These are phyloP conservation scores for Xylogone sp. DNA, from an alignment of 2,329 filamentous ascomycete genomes.

Conservation along the genomic window DNA sequence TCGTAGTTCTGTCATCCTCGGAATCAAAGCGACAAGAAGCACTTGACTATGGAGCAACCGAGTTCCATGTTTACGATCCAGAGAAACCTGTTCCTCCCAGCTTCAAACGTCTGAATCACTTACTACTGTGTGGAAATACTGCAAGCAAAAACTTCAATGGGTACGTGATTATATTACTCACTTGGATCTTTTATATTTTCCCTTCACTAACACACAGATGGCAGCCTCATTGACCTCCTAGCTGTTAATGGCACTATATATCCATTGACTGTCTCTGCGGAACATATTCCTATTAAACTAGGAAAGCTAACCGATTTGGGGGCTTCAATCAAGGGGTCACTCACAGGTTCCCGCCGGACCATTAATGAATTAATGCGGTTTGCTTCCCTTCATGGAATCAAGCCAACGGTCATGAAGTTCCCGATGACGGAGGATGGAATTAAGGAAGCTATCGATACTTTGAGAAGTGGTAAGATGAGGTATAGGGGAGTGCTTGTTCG, in stretches of 20 bases:
- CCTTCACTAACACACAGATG: not conserved
- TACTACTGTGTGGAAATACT: constrained; percentile 36
- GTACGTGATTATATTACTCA: constrained; percentile 25
- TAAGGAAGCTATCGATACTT: constrained; percentile 52
- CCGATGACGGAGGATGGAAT: constrained; percentile 48
- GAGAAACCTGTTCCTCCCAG: constrained; percentile 43
- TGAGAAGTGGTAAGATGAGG: constrained; percentile 51
- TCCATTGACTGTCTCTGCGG: constrained; percentile 49
- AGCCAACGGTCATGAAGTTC: constrained; percentile 53
- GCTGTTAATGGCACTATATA: constrained; percentile 44
- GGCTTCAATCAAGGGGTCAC: not conserved
- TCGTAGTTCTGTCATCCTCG: constrained; percentile 59
- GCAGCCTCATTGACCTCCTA: constrained; percentile 26
- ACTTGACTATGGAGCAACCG: constrained; percentile 54
- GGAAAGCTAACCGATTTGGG: not conserved
- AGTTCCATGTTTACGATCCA: constrained; percentile 53
- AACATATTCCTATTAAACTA: constrained; percentile 30
- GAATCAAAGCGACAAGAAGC: constrained; percentile 54
- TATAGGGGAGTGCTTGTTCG: constrained; percentile 40
- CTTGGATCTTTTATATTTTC: constrained; percentile 26
- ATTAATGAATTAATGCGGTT: constrained; percentile 50
- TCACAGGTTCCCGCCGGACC: not conserved
- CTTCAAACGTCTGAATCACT: constrained; percentile 41
- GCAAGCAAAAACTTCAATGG: constrained; percentile 11
- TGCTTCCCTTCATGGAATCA: constrained; percentile 54